These are phyloP conservation scores for Manihot esculenta DNA, from an alignment of 441 rosid genomes.

Conservation along the genomic window DNA sequence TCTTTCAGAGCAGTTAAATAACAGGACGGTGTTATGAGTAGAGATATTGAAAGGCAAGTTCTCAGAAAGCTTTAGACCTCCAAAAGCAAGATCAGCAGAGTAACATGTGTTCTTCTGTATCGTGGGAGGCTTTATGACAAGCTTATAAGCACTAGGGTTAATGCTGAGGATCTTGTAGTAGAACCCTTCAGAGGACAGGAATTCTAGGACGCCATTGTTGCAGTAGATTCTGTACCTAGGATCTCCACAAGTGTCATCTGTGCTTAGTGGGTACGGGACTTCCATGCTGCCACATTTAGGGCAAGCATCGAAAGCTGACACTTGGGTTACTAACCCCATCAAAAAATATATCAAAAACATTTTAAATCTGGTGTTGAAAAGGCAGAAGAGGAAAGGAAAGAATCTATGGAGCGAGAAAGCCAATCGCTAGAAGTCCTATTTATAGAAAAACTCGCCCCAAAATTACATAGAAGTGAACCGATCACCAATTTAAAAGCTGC, in stretches of 20 bases:
- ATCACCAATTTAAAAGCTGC: background rate
- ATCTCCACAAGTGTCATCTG: constrained; percentile 47
- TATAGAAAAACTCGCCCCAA: background rate
- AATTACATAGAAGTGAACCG: background rate
- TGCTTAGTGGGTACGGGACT: constrained; percentile 65
- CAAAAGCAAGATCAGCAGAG: constrained; percentile 45
- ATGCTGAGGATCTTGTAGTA: constrained; percentile 48
- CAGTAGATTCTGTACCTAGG: constrained; percentile 47
- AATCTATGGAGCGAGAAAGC: constrained; percentile 17
- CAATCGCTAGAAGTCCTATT: constrained; percentile 13
- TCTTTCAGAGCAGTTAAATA: constrained; percentile 48
- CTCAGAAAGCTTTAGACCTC: constrained; percentile 49
- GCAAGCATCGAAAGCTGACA: constrained; percentile 34
- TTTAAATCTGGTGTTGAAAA: constrained; percentile 11
- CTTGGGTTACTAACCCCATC: constrained; percentile 29
- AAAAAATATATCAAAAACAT: constrained; percentile 22
- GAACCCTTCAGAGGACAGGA: constrained; percentile 38
- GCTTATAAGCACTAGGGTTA: constrained; percentile 34
- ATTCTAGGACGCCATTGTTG: constrained; percentile 39
- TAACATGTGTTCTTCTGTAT: constrained; percentile 37
- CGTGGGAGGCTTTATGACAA: constrained; percentile 48
- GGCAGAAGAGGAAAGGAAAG: background rate
- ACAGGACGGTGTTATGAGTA: constrained; percentile 50
- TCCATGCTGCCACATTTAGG: constrained; percentile 51
- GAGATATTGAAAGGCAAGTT: constrained; percentile 57